These are phyloP conservation scores for Mycosarcoma maydis DNA, from an alignment of 1,284 basidiomycete genomes.

Conservation along the genomic window DNA sequence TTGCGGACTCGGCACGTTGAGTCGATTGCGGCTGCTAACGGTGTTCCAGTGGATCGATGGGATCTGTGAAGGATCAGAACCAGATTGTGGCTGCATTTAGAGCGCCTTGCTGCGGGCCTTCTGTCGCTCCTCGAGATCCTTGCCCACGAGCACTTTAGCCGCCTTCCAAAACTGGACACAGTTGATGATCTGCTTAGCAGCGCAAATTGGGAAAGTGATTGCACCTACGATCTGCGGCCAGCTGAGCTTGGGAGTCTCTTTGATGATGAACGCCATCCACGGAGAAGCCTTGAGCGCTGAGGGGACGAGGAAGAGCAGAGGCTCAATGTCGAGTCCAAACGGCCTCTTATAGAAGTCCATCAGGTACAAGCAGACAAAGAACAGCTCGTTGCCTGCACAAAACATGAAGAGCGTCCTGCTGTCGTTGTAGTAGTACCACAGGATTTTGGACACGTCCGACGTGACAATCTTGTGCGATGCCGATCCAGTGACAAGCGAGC, in stretches of 20 bases:
- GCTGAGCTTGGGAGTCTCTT: constrained; percentile 71
- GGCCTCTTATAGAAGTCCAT: constrained; percentile 78
- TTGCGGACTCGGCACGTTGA: too few relatives aligned
- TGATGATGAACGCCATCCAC: constrained; percentile 45
- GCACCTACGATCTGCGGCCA: constrained; percentile 82
- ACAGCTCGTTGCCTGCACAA: constrained; percentile 96
- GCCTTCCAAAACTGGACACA: constrained; percentile 98
- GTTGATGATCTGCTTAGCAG: constrained; percentile 92
- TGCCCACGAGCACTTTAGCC: constrained; percentile 77
- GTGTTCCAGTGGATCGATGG: background rate
- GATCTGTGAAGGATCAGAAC: background rate
- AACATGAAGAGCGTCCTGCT: constrained; percentile 88
- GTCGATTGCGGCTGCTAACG: too few relatives aligned
- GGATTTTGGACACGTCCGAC: constrained; percentile 87
- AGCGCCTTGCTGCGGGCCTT: constrained; percentile 32
- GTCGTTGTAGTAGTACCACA: constrained; percentile 94
- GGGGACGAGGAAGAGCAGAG: constrained; percentile 42
- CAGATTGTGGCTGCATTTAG: background rate
- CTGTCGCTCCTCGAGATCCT: constrained; percentile 56
- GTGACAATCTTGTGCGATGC: constrained; percentile 90
- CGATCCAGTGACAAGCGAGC: constrained; percentile 91
- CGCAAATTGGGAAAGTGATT: constrained; percentile 77
- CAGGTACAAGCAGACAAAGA: constrained; percentile 95
- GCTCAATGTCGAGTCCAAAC: constrained; percentile 51
- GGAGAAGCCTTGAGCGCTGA: constrained; percentile 34